Base-by-base conservation (phyloP, 345 rosid genomes). In the Raphanus sativus region DNA sequence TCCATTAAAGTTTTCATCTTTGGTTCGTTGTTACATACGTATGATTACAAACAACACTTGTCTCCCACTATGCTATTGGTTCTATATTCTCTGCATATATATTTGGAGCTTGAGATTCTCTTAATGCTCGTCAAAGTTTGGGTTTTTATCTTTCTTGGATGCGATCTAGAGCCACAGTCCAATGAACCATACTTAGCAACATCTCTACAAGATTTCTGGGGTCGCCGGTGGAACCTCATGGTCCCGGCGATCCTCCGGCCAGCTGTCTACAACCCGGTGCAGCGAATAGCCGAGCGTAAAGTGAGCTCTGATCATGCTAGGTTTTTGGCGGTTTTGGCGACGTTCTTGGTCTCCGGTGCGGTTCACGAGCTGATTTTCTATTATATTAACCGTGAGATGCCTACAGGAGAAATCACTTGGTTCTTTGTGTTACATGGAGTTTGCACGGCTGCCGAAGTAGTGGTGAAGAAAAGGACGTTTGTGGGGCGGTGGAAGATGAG, bases 121-220 rank as follows among this genome's bases (percentile, higher is more conserved):
- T 77, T 87, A 1, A 85, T 74, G 16, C 6, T 81, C 2, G 66
- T 32, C 29, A 83, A 74, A 30, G 73, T 40, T 10, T 34, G 75
- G 17, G 75, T 62, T 1, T 75, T 12, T 60, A 62, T 65, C 42
- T 3, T 70, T 17, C 36, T 80, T 10, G 73, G 80, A 0, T 30
- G 81, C 10, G 83, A 86, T 16, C 81, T 85, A 1, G 85, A 85
- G 48, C 66, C 84, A 17, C 91, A 81, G 4, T 77, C 80, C 63
- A 24, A 85, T 26, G 84, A 88, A 5, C 91, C 89, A 5, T 88
- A 84, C 62, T 56, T 83, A 10, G 66, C 90, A 36, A 86, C 88
- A 0, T 87, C 94, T 10, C 74, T 89, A 2, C 89, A 88, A 79
- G 88, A 87, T 40, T 86, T 88, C 24, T 86, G 90, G 94, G 85